A percentile compares a stretch with the other conserved stretches of the same genome.
These are phyloP conservation scores for Fraxinus sp. DNA, from an alignment of 305 asterid genomes.

Conservation along the genomic window DNA sequence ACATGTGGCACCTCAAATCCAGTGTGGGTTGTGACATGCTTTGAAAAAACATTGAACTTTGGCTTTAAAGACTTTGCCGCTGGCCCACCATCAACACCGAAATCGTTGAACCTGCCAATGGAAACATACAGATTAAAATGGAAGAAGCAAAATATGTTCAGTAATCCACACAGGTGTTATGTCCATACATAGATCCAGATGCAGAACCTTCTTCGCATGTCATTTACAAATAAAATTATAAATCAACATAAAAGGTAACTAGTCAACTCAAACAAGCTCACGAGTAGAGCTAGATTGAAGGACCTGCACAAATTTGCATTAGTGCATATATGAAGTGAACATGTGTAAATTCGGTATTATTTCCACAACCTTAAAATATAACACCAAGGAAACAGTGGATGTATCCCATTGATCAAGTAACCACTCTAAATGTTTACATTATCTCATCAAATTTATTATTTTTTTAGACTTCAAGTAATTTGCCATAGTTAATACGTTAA, in stretches of 20 bases:
- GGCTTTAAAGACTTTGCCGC: constrained; percentile 60
- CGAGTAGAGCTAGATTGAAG: background rate
- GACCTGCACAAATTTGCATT: background rate
- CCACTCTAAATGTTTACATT: background rate
- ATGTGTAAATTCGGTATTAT: background rate
- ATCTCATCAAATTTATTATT: background rate
- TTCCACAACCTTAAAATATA: background rate
- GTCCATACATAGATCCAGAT: background rate
- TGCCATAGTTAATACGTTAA: background rate
- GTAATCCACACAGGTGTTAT: background rate
- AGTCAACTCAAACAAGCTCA: constrained; percentile 1
- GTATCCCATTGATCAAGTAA: background rate
- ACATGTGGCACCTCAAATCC: constrained; percentile 58
- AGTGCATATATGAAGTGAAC: background rate
- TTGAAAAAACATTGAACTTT: constrained; percentile 59
- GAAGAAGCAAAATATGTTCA: constrained; percentile 4
- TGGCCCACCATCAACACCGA: constrained; percentile 81
- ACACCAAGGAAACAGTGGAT: background rate
- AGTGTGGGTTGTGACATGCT: constrained; percentile 53
- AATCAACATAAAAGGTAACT: background rate
- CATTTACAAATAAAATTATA: background rate
- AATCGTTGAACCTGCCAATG: constrained; percentile 57
- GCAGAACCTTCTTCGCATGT: background rate
- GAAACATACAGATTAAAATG: background rate
- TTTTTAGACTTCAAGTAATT: background rate